These are phyloP conservation scores for Nicotiana rustica DNA, from an alignment of 305 asterid genomes.

Conservation along the genomic window DNA sequence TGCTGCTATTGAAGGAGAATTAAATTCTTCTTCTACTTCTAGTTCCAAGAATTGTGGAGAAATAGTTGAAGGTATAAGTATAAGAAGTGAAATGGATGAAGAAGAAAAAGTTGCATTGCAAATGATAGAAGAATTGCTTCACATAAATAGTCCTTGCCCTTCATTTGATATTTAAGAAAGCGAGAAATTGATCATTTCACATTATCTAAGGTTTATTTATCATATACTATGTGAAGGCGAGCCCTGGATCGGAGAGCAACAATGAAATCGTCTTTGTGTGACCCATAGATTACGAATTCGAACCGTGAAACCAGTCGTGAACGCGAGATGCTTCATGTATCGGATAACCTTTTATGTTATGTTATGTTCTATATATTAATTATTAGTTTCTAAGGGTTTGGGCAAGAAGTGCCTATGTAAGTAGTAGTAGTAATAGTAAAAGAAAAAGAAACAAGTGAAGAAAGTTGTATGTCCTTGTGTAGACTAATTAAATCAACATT, in stretches of 20 bases:
- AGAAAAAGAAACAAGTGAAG: not conserved
- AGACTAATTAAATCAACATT: too few relatives aligned
- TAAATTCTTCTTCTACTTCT: not conserved
- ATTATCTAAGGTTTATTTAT: not conserved
- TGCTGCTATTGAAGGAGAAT: conserved; percentile 15
- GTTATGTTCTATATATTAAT: too few relatives aligned
- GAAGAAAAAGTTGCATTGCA: conserved; percentile 56
- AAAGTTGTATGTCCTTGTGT: conserved; percentile 10
- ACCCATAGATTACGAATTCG: not conserved
- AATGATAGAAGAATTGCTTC: conserved; percentile 57
- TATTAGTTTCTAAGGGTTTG: too few relatives aligned
- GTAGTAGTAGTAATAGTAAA: not conserved
- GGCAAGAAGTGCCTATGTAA: not conserved
- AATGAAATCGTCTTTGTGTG: too few relatives aligned
- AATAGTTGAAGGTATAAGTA: conserved; percentile 12
- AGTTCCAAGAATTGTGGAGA: not conserved
- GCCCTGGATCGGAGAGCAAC: too few relatives aligned
- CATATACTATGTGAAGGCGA: too few relatives aligned
- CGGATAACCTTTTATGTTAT: too few relatives aligned
- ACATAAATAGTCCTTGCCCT: not conserved
- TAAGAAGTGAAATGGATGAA: conserved; percentile 47
- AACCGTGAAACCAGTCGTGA: too few relatives aligned
- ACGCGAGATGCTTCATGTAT: too few relatives aligned
- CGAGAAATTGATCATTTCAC: not conserved
- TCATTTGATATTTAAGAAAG: not conserved